Conservation (phyloP, 495 filamentous ascomycete species). For the Pseudevernia furfuracea region DNA sequence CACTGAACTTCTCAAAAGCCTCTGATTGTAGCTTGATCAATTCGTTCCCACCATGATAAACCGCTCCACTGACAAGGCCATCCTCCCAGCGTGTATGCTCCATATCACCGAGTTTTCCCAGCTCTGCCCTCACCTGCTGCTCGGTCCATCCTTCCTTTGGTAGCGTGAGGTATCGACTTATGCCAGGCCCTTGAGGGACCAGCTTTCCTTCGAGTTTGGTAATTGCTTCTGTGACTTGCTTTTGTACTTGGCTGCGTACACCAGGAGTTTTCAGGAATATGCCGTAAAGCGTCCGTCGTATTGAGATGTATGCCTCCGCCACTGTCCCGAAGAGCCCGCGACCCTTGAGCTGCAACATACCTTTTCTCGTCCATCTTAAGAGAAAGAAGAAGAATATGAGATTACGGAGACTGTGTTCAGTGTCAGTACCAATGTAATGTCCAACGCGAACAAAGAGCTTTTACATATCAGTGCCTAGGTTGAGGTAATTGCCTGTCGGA, state of each 20-base stretch:
- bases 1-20: slow-evolving; percentile 86
- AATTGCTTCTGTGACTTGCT: slow-evolving; percentile 65
- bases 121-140: slow-evolving; percentile 71
- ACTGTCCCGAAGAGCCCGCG: slow-evolving; percentile 78
- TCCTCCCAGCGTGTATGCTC: slow-evolving; percentile 96
- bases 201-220: slow-evolving; percentile 74
- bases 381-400: slow-evolving; percentile 86
- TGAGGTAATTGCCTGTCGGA: slow-evolving; percentile 19
- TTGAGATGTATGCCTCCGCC: slow-evolving; percentile 58
- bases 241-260: slow-evolving; percentile 71
- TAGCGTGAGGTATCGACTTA: slow-evolving; percentile 65
- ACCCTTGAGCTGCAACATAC: slow-evolving; percentile 74
- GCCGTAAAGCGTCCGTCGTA: slow-evolving; percentile 68
- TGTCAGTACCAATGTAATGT: not conserved
- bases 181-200: slow-evolving; percentile 60
- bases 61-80: slow-evolving; percentile 86
- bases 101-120: slow-evolving; percentile 71
- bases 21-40: slow-evolving; percentile 80
- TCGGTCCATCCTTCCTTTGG: slow-evolving; percentile 81
- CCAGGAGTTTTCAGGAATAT: slow-evolving; percentile 80
- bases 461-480: slow-evolving; percentile 21
- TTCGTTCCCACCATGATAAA: slow-evolving; percentile 89
- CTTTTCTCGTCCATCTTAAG: slow-evolving; percentile 75
- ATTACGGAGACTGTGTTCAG: slow-evolving; percentile 64
- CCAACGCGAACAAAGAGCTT: not conserved